Conservation (phyloP, 2,329 filamentous ascomycete genomes). For the Alternaria conjuncta region DNA sequence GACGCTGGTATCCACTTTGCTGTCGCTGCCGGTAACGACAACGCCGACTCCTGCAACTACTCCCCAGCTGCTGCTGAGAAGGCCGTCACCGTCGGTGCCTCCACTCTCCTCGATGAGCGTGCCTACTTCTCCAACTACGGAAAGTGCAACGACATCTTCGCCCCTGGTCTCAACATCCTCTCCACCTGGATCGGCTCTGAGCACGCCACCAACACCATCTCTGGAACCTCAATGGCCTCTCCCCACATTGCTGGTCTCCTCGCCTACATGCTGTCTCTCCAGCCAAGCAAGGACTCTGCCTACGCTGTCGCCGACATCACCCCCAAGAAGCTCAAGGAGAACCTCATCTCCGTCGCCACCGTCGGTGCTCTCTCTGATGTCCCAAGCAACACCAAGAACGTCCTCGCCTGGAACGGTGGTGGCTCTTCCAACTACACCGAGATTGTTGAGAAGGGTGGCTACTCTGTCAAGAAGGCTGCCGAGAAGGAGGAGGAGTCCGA, state of each 20-base stretch:
- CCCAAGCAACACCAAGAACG: constrained; percentile 85
- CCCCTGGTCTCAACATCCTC: constrained; percentile 92
- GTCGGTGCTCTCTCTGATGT: constrained; percentile 79
- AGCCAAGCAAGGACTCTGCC: constrained; percentile 87
- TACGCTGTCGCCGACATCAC: constrained; percentile 89
- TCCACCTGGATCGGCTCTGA: constrained; percentile 99
- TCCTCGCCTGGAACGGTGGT: constrained; percentile 98
- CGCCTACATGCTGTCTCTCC: constrained; percentile 96
- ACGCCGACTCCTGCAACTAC: constrained; percentile 99
- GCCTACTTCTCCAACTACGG: constrained; percentile 99
- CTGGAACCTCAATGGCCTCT: constrained; percentile 98
- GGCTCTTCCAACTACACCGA: constrained; percentile 88
- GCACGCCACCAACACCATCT: constrained; percentile 97
- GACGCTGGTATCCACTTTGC: constrained; percentile 94
- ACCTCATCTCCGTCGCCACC: constrained; percentile 83
- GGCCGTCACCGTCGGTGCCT: constrained; percentile 94
- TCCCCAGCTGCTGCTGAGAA: constrained; percentile 91
- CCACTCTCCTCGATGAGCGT: constrained; percentile 89
- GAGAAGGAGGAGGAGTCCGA: constrained; percentile 47
- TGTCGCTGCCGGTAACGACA: constrained; percentile 97
- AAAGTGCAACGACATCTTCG: constrained; percentile 99
- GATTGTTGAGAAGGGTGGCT: constrained; percentile 77
- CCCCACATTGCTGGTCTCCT: constrained; percentile 95
- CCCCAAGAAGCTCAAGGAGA: constrained; percentile 91
- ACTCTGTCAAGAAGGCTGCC: constrained; percentile 58